Percentiles rank a stretch among this genome's conserved stretches.
Conservation (phyloP, 108 stramenopile genomes). For the Chaetoceros tenuissimus region DNA sequence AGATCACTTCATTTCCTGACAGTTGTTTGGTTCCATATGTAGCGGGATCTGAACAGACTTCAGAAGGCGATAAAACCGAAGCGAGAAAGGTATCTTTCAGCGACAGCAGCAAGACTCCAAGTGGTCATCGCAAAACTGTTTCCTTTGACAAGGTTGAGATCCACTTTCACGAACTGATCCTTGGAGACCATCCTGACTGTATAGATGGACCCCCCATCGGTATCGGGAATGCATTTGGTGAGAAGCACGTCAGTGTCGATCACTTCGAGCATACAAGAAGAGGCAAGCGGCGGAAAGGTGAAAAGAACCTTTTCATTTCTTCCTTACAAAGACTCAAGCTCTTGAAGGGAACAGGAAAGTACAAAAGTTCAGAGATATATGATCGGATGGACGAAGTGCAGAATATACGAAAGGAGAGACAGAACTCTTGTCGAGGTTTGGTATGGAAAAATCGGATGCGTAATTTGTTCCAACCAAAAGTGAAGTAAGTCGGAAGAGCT, state of each 20-base stretch:
- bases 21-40: no score
- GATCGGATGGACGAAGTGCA: not conserved
- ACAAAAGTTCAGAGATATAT: not conserved
- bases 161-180: not conserved
- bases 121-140: no score
- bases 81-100: no score
- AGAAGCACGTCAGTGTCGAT: not conserved
- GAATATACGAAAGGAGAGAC: not conserved
- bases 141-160: not conserved
- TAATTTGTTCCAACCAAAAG: no score
- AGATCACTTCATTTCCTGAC: no score
- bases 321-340: not conserved
- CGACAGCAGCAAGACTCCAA: no score
- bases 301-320: not conserved
- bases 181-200: not conserved
- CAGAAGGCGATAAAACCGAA: no score
- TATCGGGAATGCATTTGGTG: not conserved
- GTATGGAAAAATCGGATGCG: no score
- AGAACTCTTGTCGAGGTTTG: no score
- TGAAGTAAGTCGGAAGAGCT: no score
- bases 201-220: not conserved
- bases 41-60: no score
- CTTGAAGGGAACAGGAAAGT: not conserved
- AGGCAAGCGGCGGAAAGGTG: not conserved
- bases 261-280: not conserved